These are phyloP conservation scores for Globisporangium splendens DNA, from an alignment of 352 stramenopile genomes.

Conservation along the genomic window DNA sequence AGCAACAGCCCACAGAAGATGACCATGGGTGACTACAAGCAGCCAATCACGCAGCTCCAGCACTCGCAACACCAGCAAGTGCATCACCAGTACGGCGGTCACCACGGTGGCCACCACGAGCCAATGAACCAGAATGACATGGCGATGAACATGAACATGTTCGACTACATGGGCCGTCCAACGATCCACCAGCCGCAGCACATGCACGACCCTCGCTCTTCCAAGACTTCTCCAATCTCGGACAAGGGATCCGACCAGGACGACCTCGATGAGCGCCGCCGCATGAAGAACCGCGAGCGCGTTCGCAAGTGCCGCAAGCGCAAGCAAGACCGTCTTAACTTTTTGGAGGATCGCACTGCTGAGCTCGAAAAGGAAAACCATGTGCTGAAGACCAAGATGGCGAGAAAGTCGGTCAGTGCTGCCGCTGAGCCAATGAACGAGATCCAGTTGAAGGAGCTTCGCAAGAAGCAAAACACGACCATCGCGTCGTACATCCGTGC, in stretches of 20 bases:
- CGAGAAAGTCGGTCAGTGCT: constrained; percentile 34
- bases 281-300: constrained; percentile 88
- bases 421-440: constrained; percentile 51
- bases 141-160: constrained; percentile 80
- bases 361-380: constrained; percentile 85
- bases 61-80: constrained; percentile 43
- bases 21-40: constrained; percentile 42
- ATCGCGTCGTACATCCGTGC: constrained; percentile 65
- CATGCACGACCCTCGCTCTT: constrained; percentile 12
- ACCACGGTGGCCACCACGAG: constrained; percentile 46
- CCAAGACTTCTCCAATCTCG: constrained; percentile 61
- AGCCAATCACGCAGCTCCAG: constrained; percentile 32
- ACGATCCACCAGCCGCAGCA: constrained; percentile 43
- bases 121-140: constrained; percentile 47
- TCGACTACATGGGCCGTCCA: constrained; percentile 80
- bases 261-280: constrained; percentile 78
- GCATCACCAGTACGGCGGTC: constrained; percentile 35
- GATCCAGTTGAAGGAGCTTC: constrained; percentile 64
- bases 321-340: constrained; percentile 87
- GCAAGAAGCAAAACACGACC: constrained; percentile 80
- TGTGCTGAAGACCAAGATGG: constrained; percentile 70
- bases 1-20: constrained; percentile 61
- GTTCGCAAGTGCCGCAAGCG: constrained; percentile 88
- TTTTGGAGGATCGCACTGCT: constrained; percentile 77
- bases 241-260: constrained; percentile 69